Base-by-base conservation (phyloP, 371 early-diverging fungal species). In the Furculomyces boomerangus region DNA sequence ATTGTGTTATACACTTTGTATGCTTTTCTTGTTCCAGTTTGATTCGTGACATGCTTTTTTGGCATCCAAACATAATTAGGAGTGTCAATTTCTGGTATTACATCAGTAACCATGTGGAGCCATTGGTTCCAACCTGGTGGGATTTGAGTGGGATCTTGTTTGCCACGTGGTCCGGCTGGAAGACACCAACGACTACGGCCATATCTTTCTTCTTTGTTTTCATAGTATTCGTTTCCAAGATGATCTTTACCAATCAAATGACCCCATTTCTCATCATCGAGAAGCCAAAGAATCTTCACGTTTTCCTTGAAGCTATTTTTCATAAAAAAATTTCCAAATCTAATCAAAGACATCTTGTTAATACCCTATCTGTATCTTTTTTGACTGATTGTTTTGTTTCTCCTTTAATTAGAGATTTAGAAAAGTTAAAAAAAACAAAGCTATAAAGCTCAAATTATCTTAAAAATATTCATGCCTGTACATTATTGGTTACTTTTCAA, bases 51-150 rank as follows among this genome's bases (percentile, higher is more conserved):
- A 55, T 66, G 64, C 30, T 61, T 58, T 41, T 54, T 56, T 2
- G 52, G 57, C 54, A 63, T 63, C 72, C 68, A 68, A 43, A 63
- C 59, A 32, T 61, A 39, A 39, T 72, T 51, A 29, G 63, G 55
- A 41, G 68, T 72, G 48, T 67, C 66, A 0, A 60, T 67, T 24
- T 71, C 77, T 47, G 93, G 93, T n/a, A 84, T 74, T 58, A 83
- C 86, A 68, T 92, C 86, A 44, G 81, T 79, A 58, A 83, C 74
- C 57, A 75, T 77, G 67, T 81, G 83, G 49, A 93, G 72, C 95
- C 95, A 94, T 62, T 83, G 79, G 74, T 90, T 88, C 93, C 95
- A 94, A 71, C 86, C 88, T 43, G 95, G 83, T 27, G 91, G 82
- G 54, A 93, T 80, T 68, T 86, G 84, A 35, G 77, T 76, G 30